Base-by-base conservation (phyloP, 148 eudicot species). In the Suaeda aralocaspica region DNA sequence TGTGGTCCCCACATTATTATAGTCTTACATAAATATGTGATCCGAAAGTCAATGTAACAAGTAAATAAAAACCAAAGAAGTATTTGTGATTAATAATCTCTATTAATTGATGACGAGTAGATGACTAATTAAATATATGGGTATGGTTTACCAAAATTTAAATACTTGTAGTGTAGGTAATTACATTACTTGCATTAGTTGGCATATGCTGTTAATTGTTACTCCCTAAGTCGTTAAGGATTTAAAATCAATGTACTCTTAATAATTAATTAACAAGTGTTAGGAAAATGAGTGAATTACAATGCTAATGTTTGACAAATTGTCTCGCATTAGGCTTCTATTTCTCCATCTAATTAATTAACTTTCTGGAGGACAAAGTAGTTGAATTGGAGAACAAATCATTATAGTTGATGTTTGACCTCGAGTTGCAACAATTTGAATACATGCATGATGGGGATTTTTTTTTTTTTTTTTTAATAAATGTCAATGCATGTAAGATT, bases 171-270 rank as follows among this genome's bases (percentile, higher is more conserved):
- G n/a, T n/a, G n/a, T n/a, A n/a, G n/a, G n/a, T n/a, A n/a, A n/a
- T n/a, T n/a, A n/a, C n/a, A n/a, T n/a, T n/a, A n/a, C 41, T 41
- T 61, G 39, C 60, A 76, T 77, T 77, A 66, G 76, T 67, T 74
- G 58, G 70, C 31, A 60, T 3, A 68, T 36, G n/a, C n/a, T n/a
- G n/a, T 19, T 41, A 30, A 21, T 67, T 30, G 41, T 0, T 31
- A 50, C 21, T 29, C 4, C 5, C 41, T 36, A 36, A 6, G 41
- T 28, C 36, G n/a, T 29, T 14, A 11, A n/a, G 41, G 41, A 51
- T 34, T 9, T 61, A 46, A 60, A n/a, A n/a, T n/a, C n/a, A n/a
- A n/a, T n/a, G n/a, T n/a, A 13, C 41, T 4, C 4, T 36, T 8
- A 36, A 36, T 36, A 36, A 36, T 36, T 36, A n/a, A 68, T 24